These are phyloP conservation scores for Tuber aestivum DNA, from an alignment of 495 filamentous ascomycete genomes.

Conservation along the genomic window DNA sequence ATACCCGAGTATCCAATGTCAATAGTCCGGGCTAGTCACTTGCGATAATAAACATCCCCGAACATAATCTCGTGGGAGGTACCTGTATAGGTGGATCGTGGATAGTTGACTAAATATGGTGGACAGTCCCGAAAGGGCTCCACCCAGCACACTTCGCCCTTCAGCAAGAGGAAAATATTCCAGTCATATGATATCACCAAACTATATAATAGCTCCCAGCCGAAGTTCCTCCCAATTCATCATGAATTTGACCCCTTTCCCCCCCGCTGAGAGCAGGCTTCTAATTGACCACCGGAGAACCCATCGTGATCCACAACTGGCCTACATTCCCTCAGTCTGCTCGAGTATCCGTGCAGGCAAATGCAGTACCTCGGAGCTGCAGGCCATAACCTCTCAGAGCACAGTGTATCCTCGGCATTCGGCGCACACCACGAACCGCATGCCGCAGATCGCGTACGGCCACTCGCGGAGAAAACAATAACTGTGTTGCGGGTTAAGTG, in stretches of 20 bases:
- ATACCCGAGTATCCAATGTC: neutral
- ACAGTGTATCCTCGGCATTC: neutral
- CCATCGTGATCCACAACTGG: neutral
- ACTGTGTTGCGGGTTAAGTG: no score
- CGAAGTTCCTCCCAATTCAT: neutral
- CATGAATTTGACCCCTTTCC: neutral
- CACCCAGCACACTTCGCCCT: neutral
- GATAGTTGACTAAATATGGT: neutral
- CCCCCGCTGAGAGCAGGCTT: neutral
- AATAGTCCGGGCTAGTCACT: neutral
- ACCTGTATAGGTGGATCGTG: neutral
- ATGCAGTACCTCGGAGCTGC: neutral
- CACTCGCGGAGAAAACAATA: neutral
- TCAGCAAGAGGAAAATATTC: neutral
- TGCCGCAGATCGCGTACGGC: neutral
- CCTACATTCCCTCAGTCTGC: neutral
- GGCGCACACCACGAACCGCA: no score
- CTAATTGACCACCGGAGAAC: neutral
- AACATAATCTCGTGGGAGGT: neutral
- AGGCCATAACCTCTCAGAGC: neutral
- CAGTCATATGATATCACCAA: neutral
- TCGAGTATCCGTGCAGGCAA: neutral
- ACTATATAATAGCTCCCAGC: no score
- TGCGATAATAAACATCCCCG: neutral
- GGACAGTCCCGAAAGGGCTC: neutral